Base-by-base conservation (phyloP, 2,329 filamentous ascomycete species). In the Cryphonectria parasitica region DNA sequence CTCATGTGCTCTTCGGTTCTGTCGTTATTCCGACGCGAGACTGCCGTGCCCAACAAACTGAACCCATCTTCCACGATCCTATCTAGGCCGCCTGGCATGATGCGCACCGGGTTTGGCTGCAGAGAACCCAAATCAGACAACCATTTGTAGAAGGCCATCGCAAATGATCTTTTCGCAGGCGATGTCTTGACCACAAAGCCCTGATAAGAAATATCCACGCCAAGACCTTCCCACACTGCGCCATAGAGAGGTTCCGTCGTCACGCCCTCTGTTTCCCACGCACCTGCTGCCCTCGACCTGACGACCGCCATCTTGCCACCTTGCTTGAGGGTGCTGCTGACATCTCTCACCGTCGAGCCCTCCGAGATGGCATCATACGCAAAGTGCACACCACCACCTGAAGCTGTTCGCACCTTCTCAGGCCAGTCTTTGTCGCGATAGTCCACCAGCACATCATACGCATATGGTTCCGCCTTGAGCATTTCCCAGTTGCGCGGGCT, bases 171-270 rank as follows among this genome's bases (percentile, higher is more conserved):
- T 2, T 79, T 79, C 0, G 74, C 70, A 3, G 72, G 70, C 1
- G 76, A 77, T 31, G 69, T 74, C 28, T 69, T 62, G 22, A 78
- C 67, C 4, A 73, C 76, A 15, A 77, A 75, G 65, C 75, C 75
- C 19, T 82, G 77, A 25, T 84, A 84, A 13, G 78, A 74, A 15
- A 83, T 73, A 28, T 83, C 79, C 49, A 78, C 79, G 0, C 82
- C 81, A 0, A 84, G 74, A 0, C 78, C 82, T 65, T 83, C 80
- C 82, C 81, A 84, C 0, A 83, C 82, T 0, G 81, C 81, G 0
- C 82, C 82, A 43, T 83, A 83, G 0, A 79, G 69, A 0, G 81
- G 79, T 28, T 83, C 77, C 1, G 78, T 64, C 2, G 68, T 61
- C 0, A 83, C 64, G 1, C 72, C 43, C 1, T 79, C 76, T 0